A percentile compares a stretch with the other conserved stretches of the same genome.
phyloP scores from a whole-genome alignment of 1,284 basidiomycete genomes.

The Rhodofomes roseus region DNA sequence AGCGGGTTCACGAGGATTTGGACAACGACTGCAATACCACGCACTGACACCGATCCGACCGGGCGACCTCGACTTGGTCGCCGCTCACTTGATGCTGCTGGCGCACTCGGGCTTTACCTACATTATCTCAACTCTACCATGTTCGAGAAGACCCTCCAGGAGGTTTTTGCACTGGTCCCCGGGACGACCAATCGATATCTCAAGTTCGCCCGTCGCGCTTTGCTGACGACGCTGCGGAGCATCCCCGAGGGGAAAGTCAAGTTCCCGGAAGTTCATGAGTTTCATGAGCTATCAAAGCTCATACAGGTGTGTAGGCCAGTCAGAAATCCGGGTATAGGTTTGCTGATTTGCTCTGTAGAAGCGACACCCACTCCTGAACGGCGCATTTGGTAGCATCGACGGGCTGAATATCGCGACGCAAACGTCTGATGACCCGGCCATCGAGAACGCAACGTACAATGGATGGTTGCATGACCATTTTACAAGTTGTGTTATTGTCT shows the following conservation, averaged over 20 bases:
- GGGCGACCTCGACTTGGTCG: constrained; percentile 27
- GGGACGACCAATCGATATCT: constrained; percentile 31
- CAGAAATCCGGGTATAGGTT: constrained; percentile 17
- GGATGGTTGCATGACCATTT: constrained; percentile 43
- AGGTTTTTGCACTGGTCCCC: constrained; percentile 35
- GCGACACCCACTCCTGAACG: constrained; percentile 34
- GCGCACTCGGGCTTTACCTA: constrained; percentile 41
- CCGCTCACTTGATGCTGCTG: constrained; percentile 41
- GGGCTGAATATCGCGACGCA: constrained; percentile 25
- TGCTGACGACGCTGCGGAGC: constrained; percentile 28
- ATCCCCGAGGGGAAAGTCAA: constrained; percentile 33
- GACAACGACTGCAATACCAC: constrained; percentile 32
- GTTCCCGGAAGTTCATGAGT: constrained; percentile 25
- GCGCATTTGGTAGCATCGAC: constrained; percentile 36
- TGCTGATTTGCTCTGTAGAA: neutral
- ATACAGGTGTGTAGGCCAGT: neutral
- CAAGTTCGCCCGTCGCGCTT: constrained; percentile 29
- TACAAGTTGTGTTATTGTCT: constrained; percentile 27
- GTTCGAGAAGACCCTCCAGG: constrained; percentile 31
- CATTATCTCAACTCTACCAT: constrained; percentile 44
- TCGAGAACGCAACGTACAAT: constrained; percentile 48
- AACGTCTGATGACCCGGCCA: constrained; percentile 29
- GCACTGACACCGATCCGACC: constrained; percentile 24
- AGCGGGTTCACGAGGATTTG: constrained; percentile 34
- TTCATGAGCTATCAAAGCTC: too few species aligned